Evolutionary conservation across 345 rosid species (phyloP).

Genomic region (Pugionium cornutum): DNA sequence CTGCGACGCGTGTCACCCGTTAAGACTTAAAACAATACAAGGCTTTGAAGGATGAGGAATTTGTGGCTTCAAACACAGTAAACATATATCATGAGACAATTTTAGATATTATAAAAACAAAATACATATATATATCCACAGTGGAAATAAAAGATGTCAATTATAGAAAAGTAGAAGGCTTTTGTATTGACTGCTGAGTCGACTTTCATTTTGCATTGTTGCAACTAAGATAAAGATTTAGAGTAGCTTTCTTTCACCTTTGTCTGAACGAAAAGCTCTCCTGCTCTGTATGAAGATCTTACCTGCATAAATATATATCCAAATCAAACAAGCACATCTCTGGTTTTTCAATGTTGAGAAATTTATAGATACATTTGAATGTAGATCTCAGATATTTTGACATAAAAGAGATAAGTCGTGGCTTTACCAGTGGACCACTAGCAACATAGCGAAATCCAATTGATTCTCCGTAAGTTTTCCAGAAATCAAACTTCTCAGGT

Average conservation of each 20-base stretch:
- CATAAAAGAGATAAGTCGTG: conserved; percentile 1
- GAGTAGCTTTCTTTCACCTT: conserved; percentile 75
- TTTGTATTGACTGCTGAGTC: conserved; percentile 9
- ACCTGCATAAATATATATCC: conserved; percentile 52
- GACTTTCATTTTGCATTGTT: background rate
- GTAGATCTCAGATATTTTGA: background rate
- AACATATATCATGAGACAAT: conserved; percentile 15
- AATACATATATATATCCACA: conserved; percentile 28
- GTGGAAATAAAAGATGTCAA: background rate
- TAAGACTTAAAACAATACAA: background rate
- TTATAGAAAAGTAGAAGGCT: background rate
- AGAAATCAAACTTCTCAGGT: conserved; percentile 88
- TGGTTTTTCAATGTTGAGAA: background rate
- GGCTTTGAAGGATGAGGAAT: conserved; percentile 22
- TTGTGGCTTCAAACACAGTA: conserved; percentile 23
- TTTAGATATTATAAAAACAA: conserved; percentile 7
- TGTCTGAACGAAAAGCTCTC: conserved; percentile 89
- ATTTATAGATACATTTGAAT: background rate
- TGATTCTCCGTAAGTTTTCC: conserved; percentile 96
- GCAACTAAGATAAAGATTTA: conserved; percentile 5
- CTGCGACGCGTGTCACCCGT: conserved; percentile 28
- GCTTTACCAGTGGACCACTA: conserved; percentile 92
- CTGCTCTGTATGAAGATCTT: conserved; percentile 93
- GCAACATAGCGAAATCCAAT: conserved; percentile 95
- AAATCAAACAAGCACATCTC: conserved; percentile 19